Percentiles rank a stretch among this genome's conserved stretches.
Evolutionary conservation across 2,329 filamentous ascomycete species (phyloP).

Genomic region (Arthrobotrys musiformis): DNA sequence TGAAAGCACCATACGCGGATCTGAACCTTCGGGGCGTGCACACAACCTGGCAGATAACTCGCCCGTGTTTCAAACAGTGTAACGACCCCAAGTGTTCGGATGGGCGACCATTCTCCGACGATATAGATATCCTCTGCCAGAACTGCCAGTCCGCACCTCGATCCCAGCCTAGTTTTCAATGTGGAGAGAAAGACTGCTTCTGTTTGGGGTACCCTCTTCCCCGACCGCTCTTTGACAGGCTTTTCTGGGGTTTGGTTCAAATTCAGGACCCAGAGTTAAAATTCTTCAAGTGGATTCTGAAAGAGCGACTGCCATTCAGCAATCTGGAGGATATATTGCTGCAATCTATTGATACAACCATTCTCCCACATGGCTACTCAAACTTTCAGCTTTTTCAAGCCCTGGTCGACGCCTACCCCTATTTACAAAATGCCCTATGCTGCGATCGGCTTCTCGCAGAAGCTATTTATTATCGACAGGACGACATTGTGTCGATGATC

Average conservation of each 20-base stretch:
- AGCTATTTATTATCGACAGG: conserved; percentile 6
- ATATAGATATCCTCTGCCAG: background rate
- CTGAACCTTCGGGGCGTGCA: background rate
- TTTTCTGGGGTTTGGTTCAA: background rate
- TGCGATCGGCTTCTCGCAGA: conserved; percentile 23
- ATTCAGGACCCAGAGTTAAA: background rate
- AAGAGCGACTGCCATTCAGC: background rate
- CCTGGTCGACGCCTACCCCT: background rate
- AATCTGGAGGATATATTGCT: conserved; percentile 5
- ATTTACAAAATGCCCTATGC: background rate
- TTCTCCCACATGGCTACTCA: background rate
- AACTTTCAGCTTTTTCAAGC: background rate
- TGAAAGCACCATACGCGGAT: background rate
- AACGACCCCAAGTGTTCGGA: background rate
- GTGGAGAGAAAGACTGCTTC: background rate
- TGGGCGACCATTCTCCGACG: background rate
- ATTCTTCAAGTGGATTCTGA: background rate
- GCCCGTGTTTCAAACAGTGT: background rate
- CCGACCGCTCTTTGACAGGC: background rate
- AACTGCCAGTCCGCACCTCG: background rate
- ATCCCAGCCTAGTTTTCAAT: background rate
- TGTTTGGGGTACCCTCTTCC: background rate
- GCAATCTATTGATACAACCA: background rate
- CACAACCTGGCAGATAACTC: background rate
- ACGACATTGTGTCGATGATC: background rate